These are phyloP conservation scores for Flaveria ramosissima DNA, from an alignment of 129 eudicot species.

Conservation along the genomic window DNA sequence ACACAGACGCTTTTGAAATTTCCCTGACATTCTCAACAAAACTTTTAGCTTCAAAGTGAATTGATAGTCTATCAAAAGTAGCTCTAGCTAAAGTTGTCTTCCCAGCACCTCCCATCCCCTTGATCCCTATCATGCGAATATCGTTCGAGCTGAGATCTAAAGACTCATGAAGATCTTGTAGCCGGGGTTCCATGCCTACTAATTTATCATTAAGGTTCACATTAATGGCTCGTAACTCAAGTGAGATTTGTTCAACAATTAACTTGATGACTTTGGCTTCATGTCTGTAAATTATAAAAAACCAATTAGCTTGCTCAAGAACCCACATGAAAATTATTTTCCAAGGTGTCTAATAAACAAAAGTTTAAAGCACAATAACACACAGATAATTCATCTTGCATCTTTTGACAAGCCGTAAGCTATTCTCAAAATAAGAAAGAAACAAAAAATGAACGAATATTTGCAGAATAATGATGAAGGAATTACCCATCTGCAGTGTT, in stretches of 20 bases:
- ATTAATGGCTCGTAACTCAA: background rate
- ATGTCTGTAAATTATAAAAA: background rate
- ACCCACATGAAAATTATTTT: background rate
- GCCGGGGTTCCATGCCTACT: conserved; percentile 17
- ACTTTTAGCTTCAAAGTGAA: conserved; percentile 25
- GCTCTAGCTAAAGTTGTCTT: conserved; percentile 36
- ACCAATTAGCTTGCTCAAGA: background rate
- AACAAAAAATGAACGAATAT: background rate
- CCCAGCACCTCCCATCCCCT: conserved; percentile 36
- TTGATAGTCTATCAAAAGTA: background rate
- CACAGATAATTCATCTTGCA: background rate
- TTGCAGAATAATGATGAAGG: background rate
- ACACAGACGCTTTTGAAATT: conserved; percentile 2
- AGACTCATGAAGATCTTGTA: background rate
- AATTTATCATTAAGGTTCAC: background rate
- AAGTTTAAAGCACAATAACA: background rate
- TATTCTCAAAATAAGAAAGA: background rate
- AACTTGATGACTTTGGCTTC: conserved; percentile 17
- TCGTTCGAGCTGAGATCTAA: background rate
- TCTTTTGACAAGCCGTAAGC: background rate
- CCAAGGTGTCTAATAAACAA: background rate
- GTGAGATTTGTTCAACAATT: conserved; percentile 16
- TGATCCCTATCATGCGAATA: conserved; percentile 24
- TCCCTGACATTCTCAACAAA: conserved; percentile 26
- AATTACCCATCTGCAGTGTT: conserved; percentile 30